phyloP scores from a whole-genome alignment of 805 yeast species.

The Yamadazyma akitaensis region DNA sequence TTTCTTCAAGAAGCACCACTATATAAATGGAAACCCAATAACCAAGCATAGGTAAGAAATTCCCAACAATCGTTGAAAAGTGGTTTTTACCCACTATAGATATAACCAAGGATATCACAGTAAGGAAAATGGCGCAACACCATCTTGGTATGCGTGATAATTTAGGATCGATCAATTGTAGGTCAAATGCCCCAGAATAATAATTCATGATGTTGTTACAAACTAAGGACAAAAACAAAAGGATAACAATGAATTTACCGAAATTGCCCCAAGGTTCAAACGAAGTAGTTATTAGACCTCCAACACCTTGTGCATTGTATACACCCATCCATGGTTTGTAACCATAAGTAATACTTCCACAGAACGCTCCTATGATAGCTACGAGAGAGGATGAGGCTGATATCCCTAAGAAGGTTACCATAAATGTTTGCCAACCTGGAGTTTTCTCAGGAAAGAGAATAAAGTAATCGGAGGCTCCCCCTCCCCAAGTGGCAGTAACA shows the following conservation, averaged over 20 bases:
- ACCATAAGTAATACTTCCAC: slow-evolving; percentile 31
- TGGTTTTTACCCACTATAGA: slow-evolving; percentile 33
- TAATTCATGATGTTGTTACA: slow-evolving; percentile 37
- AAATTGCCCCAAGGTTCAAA: slow-evolving; percentile 36
- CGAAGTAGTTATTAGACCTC: slow-evolving; percentile 29
- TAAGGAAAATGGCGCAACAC: slow-evolving; percentile 34
- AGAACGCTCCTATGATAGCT: slow-evolving; percentile 26
- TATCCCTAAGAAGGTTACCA: slow-evolving; percentile 26
- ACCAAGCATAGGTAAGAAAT: slow-evolving; percentile 41
- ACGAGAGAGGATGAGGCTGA: slow-evolving; percentile 34
- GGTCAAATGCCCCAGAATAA: slow-evolving; percentile 33
- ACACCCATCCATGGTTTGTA: slow-evolving; percentile 32
- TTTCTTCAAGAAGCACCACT: slow-evolving; percentile 32
- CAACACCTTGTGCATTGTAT: slow-evolving; percentile 27
- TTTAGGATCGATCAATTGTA: slow-evolving; percentile 28
- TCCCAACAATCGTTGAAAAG: slow-evolving; percentile 32
- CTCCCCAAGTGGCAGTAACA: slow-evolving; percentile 36
- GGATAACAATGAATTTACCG: slow-evolving; percentile 31
- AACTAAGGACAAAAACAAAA: slow-evolving; percentile 30
- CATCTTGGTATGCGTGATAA: slow-evolving; percentile 34
- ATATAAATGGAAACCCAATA: slow-evolving; percentile 41
- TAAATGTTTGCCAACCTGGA: slow-evolving; percentile 22
- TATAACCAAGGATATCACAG: slow-evolving; percentile 29
- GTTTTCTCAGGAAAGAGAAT: slow-evolving; percentile 30
- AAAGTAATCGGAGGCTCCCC: slow-evolving; percentile 34